These are phyloP conservation scores for Rhazya stricta DNA, from an alignment of 257 asterid species.

Conservation along the genomic window DNA sequence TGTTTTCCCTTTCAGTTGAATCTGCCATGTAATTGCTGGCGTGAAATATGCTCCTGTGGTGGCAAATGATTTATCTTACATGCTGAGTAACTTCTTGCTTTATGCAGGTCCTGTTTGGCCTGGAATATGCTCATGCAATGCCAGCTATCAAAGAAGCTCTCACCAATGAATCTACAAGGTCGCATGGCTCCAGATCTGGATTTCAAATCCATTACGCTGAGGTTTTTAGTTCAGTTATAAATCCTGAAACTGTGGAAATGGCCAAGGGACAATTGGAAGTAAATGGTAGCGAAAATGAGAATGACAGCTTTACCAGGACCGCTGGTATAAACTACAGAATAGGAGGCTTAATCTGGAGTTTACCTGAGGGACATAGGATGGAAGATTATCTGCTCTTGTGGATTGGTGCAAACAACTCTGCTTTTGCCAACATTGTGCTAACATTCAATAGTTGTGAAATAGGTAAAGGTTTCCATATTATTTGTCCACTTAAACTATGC, in stretches of 20 bases:
- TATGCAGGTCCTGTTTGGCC: slow-evolving; percentile 80
- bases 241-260: slow-evolving; percentile 36
- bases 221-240: slow-evolving; percentile 46
- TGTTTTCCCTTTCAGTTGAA: background rate
- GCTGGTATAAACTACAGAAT: slow-evolving; percentile 31
- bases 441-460: slow-evolving; percentile 73
- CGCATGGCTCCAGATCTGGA: slow-evolving; percentile 28
- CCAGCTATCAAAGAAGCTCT: slow-evolving; percentile 46
- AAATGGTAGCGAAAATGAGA: slow-evolving; percentile 21
- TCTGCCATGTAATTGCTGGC: background rate
- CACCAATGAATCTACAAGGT: slow-evolving; percentile 21
- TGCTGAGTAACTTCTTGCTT: slow-evolving; percentile 19
- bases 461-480: slow-evolving; percentile 39
- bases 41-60: background rate
- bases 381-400: slow-evolving; percentile 76
- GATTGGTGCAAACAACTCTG: slow-evolving; percentile 74
- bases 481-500: background rate
- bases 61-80: slow-evolving; percentile 12
- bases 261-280: slow-evolving; percentile 23
- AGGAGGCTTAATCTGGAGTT: slow-evolving; percentile 82
- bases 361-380: slow-evolving; percentile 60
- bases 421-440: slow-evolving; percentile 66
- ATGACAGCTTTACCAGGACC: slow-evolving; percentile 31
- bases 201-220: slow-evolving; percentile 50
- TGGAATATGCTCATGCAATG: slow-evolving; percentile 79